These are phyloP conservation scores for Cyclotella cryptica DNA, from an alignment of 108 stramenopile genomes.

Conservation along the genomic window DNA sequence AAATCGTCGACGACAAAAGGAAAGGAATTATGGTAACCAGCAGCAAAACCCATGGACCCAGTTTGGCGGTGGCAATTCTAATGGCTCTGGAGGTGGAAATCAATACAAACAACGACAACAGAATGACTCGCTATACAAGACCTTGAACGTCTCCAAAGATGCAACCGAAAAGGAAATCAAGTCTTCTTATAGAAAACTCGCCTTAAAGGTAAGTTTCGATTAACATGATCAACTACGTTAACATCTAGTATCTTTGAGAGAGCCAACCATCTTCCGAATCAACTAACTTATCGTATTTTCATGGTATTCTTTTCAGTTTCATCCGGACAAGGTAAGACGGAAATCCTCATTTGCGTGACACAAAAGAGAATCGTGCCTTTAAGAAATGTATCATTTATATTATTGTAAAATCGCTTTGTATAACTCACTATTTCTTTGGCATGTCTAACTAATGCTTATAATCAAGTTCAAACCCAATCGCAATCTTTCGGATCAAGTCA, in stretches of 20 bases:
- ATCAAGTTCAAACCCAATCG: slow-evolving; percentile 50
- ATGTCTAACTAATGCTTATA: background rate
- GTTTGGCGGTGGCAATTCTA: background rate
- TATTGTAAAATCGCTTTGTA: background rate
- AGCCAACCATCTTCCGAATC: background rate
- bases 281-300: slow-evolving; percentile 34
- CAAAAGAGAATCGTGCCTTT: background rate
- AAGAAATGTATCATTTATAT: too few relatives aligned
- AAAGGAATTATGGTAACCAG: background rate
- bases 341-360: background rate
- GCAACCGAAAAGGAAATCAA: slow-evolving; percentile 72
- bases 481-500: slow-evolving; percentile 36
- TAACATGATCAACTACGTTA: background rate
- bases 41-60: slow-evolving; percentile 6
- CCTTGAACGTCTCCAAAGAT: slow-evolving; percentile 57
- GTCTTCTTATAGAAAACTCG: slow-evolving; percentile 66
- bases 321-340: slow-evolving; percentile 60
- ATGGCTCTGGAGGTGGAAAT: background rate
- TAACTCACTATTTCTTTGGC: background rate
- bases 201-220: slow-evolving; percentile 19
- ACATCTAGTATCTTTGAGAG: background rate
- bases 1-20: background rate
- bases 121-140: slow-evolving; percentile 59
- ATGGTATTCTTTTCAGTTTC: slow-evolving; percentile 55
- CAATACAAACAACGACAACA: background rate